Base-by-base conservation (phyloP, 2,329 filamentous ascomycete genomes). In the Cordyceps farinosa region DNA sequence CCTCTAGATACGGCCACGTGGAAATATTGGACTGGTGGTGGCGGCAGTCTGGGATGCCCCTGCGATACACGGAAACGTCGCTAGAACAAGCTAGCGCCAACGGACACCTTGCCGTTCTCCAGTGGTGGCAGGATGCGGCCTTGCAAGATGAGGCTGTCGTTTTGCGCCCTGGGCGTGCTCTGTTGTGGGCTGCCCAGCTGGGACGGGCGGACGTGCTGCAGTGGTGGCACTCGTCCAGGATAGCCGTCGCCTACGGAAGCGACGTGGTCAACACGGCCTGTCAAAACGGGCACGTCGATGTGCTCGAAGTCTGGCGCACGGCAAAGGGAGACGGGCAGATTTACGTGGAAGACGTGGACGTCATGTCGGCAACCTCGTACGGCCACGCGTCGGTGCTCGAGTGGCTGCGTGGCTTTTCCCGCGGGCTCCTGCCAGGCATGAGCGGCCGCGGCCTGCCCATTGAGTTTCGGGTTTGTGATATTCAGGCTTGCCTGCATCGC, bases 391-490 rank as follows among this genome's bases (percentile, higher is more conserved):
- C 87, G 42, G 92, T 97, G 29, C 79, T 98, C 8, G 91, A 97
- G 73, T 97, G 94, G 94, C 97, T 94, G 93, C 90, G 90, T 71
- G 82, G 82, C 60, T 90, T 88, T 69, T 84, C 84, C 8, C 78
- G 83, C 60, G 81, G 84, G 55, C 79, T 82, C 69, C 76, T 84
- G 38, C 79, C 79, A 1, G 82, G 79, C 47, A 85, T 81, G 83
- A 76, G 80, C 47, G 83, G 82, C 17, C 77, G 80, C 38, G 79
- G 79, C 66, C 82, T 93, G 68, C 84, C 85, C 59, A 92, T 97
- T 32, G 92, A 96, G 75, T 97, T 97, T 76, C 93, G 94, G 74
- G 96, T 92, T 1, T 97, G 92, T 74, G 92, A 96, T 74, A 95
- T 98, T 65, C 93, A 97, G 74, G 94, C 97, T 76, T 93, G 93